A percentile compares a stretch with the other conserved stretches of the same genome.
These are phyloP conservation scores for Pulveroboletus sp. DNA, from an alignment of 768 basidiomycete species.

Conservation along the genomic window DNA sequence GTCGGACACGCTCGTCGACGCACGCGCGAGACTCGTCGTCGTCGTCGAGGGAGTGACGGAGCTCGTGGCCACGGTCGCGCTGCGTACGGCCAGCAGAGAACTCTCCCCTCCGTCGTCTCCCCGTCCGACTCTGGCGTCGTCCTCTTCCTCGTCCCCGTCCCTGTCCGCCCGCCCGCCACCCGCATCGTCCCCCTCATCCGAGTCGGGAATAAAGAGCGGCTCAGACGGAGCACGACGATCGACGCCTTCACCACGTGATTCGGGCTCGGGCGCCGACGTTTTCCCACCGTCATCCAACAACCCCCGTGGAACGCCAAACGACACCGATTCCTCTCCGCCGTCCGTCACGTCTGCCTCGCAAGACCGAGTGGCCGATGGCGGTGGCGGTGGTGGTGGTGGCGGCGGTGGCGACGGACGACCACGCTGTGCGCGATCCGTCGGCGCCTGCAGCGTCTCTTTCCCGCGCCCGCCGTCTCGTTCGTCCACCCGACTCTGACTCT, in stretches of 20 bases:
- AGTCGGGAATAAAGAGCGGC: slow-evolving; percentile 26
- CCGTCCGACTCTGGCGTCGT: neutral
- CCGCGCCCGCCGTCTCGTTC: no score
- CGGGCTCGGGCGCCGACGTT: slow-evolving; percentile 11
- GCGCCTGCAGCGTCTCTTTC: no score
- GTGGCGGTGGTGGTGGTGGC: no score
- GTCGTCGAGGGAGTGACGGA: neutral
- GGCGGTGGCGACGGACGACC: neutral
- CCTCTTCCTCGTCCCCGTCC: neutral
- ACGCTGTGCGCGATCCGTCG: neutral
- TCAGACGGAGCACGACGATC: slow-evolving; percentile 14
- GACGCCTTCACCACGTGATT: slow-evolving; percentile 2
- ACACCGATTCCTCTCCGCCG: neutral
- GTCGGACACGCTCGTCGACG: neutral
- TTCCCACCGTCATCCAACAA: neutral
- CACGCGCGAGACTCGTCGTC: neutral
- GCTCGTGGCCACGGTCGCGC: neutral
- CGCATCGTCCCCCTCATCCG: slow-evolving; percentile 11
- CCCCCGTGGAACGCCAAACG: slow-evolving; percentile 11
- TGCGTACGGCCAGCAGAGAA: neutral
- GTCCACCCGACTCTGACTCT: no score
- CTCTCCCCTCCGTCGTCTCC: neutral
- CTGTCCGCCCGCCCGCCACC: neutral
- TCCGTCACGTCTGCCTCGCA: neutral
- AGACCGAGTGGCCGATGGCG: no score